A percentile compares a stretch with the other conserved stretches of the same genome.
Evolutionary conservation across 306 rosid species (phyloP).

Genomic region (Vachellia collinsii): DNA sequence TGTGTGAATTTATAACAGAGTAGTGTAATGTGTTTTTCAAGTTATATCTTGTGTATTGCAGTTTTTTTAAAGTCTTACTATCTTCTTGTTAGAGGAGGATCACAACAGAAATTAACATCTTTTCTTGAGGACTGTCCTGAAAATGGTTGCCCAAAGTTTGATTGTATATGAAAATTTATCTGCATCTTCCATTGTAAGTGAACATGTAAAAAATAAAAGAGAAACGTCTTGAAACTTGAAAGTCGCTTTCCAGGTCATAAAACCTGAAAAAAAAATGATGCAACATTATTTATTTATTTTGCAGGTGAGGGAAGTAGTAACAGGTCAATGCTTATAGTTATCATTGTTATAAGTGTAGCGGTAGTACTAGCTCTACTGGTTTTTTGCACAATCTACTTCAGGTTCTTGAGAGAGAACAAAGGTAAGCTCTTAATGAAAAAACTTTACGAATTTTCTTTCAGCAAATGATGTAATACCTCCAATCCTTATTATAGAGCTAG

Average conservation of each 20-base stretch:
- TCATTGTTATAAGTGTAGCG: conserved; percentile 13
- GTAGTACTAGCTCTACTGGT: conserved; percentile 20
- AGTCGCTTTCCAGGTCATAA: background rate
- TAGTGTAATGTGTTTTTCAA: no score
- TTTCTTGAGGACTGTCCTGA: background rate
- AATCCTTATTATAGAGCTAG: no score
- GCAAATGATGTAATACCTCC: background rate
- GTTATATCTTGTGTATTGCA: no score
- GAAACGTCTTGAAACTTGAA: no score
- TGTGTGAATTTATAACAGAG: no score
- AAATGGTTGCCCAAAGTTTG: no score
- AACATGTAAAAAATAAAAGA: no score
- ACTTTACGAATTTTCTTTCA: background rate
- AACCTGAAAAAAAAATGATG: background rate
- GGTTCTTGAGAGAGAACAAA: conserved; percentile 37
- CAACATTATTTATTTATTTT: conserved; percentile 16
- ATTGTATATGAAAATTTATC: background rate
- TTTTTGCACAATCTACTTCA: conserved; percentile 34
- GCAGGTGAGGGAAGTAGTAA: conserved; percentile 40
- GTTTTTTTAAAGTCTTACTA: no score
- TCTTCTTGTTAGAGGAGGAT: no score
- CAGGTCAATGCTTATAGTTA: no score
- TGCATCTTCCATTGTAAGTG: conserved; percentile 11
- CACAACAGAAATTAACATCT: no score
- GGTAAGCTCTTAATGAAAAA: conserved; percentile 10